These are phyloP conservation scores for Canavalia ensiformis DNA, from an alignment of 306 rosid genomes.

Conservation along the genomic window DNA sequence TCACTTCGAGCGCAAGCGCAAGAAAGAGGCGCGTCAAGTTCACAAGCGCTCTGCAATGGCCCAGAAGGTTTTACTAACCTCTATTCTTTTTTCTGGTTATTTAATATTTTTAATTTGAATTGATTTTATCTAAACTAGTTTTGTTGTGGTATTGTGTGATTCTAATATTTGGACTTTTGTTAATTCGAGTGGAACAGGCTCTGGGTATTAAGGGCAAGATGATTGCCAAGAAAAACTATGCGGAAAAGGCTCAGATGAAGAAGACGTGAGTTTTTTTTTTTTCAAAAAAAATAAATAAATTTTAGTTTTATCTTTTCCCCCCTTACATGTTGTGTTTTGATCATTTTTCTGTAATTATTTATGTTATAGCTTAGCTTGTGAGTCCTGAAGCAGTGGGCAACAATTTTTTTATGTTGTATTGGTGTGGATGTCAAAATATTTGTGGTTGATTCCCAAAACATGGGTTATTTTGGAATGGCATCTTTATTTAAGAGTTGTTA, in stretches of 20 bases:
- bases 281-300: background rate
- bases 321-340: background rate
- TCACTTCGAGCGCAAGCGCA: conserved; percentile 92
- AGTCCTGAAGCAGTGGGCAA: background rate
- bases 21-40: conserved; percentile 87
- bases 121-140: background rate
- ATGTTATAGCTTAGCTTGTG: conserved; percentile 4
- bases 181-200: conserved; percentile 56
- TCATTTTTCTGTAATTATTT: background rate
- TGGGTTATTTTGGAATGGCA: background rate
- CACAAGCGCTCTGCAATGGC: conserved; percentile 83
- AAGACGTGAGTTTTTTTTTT: conserved; percentile 72
- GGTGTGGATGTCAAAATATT: background rate
- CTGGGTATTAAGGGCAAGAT: conserved; percentile 87
- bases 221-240: conserved; percentile 87
- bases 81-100: background rate
- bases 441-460: background rate
- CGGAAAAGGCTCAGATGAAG: conserved; percentile 89
- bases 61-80: conserved; percentile 67
- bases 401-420: background rate
- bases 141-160: background rate
- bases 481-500: conserved; percentile 5
- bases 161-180: background rate
- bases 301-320: background rate
- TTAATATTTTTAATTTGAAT: background rate